Evolutionary conservation across 2,329 filamentous ascomycete species (phyloP).

Genomic region (Alternaria burnsii): DNA sequence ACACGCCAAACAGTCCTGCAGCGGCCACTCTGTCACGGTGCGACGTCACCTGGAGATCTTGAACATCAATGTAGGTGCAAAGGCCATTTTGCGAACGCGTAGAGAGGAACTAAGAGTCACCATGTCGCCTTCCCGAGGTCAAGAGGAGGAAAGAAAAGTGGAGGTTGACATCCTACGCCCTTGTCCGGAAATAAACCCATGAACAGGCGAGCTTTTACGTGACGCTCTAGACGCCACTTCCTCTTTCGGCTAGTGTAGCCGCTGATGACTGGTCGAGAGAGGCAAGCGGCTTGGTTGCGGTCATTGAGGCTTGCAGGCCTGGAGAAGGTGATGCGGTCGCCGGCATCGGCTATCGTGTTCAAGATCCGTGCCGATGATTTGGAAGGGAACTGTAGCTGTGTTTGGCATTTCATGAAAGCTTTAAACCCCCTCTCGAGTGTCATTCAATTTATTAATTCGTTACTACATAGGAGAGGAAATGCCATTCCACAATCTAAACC

Average conservation of each 20-base stretch:
- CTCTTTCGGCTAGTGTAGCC: neutral
- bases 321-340: too few relatives aligned
- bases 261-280: neutral
- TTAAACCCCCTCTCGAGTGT: neutral
- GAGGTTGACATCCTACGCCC: neutral
- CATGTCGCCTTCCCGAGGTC: neutral
- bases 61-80: neutral
- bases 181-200: constrained; percentile 26
- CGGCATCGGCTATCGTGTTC: too few relatives aligned
- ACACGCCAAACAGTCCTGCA: neutral
- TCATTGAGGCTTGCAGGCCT: neutral
- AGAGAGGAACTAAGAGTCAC: neutral
- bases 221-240: constrained; percentile 4
- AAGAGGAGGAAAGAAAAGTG: constrained; percentile 1
- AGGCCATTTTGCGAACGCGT: neutral
- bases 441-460: constrained; percentile 6
- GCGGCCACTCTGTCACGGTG: neutral
- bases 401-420: neutral
- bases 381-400: too few relatives aligned
- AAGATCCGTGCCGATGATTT: too few relatives aligned
- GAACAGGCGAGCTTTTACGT: constrained; percentile 16
- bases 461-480: constrained; percentile 36
- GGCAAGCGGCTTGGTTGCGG: neutral
- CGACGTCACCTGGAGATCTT: neutral
- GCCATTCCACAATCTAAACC: constrained; percentile 36